Conservation (phyloP, 148 eudicot species). For the Amaranthus hypochondriacus region DNA sequence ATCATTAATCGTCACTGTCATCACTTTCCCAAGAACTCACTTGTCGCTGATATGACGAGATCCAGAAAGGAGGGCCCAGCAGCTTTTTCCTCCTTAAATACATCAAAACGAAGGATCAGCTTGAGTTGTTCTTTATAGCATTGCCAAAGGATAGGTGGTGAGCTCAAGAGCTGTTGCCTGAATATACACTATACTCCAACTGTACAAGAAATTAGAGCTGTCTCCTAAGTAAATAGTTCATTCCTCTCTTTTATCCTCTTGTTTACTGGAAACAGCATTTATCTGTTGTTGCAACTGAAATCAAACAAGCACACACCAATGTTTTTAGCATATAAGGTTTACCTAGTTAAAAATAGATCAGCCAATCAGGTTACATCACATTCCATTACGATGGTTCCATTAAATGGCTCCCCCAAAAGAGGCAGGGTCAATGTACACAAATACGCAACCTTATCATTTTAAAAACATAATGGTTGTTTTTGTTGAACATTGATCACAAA, state of each 20-base stretch:
- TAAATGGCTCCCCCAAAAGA: neutral
- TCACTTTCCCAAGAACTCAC: neutral
- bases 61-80: slow-evolving; percentile 7
- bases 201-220: slow-evolving; percentile 25
- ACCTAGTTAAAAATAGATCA: neutral
- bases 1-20: slow-evolving; percentile 18
- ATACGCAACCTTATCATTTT: neutral
- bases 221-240: slow-evolving; percentile 41
- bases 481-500: too few relatives aligned
- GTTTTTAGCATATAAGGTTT: slow-evolving; percentile 8
- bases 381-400: neutral
- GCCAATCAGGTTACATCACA: neutral
- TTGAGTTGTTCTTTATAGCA: slow-evolving; percentile 9
- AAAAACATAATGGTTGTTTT: neutral
- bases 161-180: slow-evolving; percentile 33
- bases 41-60: neutral
- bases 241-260: slow-evolving; percentile 45
- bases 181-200: slow-evolving; percentile 46
- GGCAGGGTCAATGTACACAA: neutral
- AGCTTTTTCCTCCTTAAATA: slow-evolving; percentile 16
- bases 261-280: slow-evolving; percentile 41
- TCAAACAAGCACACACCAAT: slow-evolving; percentile 3
- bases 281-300: slow-evolving; percentile 66
- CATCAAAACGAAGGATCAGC: slow-evolving; percentile 10
- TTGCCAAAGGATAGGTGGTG: slow-evolving; percentile 7